phyloP scores from a whole-genome alignment of 495 filamentous ascomycete genomes.

The Xylaria nigripes region DNA sequence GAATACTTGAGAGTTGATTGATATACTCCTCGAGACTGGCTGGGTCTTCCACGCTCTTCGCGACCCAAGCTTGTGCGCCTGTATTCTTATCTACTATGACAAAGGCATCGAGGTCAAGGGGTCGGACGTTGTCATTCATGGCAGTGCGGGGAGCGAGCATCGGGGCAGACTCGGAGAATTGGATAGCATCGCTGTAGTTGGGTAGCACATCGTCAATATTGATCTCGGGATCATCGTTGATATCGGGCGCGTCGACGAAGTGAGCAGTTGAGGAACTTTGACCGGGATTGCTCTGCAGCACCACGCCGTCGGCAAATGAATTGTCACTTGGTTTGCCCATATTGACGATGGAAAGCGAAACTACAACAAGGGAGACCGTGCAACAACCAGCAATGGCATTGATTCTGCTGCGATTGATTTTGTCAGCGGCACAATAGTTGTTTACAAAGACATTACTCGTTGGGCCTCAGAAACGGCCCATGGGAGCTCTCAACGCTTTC shows the following conservation, averaged over 20 bases:
- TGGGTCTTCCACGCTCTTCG: conserved; percentile 36
- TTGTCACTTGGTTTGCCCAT: conserved; percentile 4
- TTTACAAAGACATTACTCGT: too few relatives aligned
- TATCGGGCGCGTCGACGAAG: conserved; percentile 16
- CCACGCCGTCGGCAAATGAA: conserved; percentile 11
- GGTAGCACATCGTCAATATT: conserved; percentile 21
- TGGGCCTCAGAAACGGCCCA: too few relatives aligned
- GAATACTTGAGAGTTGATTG: conserved; percentile 29
- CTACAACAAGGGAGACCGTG: background rate
- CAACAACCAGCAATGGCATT: too few relatives aligned
- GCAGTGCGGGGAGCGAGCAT: conserved; percentile 9
- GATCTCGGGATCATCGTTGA: conserved; percentile 11
- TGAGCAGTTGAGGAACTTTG: conserved; percentile 7
- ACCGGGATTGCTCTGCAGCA: conserved; percentile 18
- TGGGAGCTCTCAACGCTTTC: too few relatives aligned
- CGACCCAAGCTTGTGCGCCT: conserved; percentile 30
- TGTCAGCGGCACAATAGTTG: too few relatives aligned
- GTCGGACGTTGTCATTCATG: background rate
- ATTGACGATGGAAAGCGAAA: background rate
- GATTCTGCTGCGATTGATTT: too few relatives aligned
- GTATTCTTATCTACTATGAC: conserved; percentile 19
- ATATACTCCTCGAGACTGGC: conserved; percentile 36
- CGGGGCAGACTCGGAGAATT: conserved; percentile 12
- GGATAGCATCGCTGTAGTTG: conserved; percentile 16
- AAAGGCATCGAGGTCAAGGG: conserved; percentile 9